Percentiles rank a stretch among this genome's conserved stretches.
Evolutionary conservation across 371 early-diverging fungal genomes (phyloP).

Genomic region (Cokeromyces recurvatus): DNA sequence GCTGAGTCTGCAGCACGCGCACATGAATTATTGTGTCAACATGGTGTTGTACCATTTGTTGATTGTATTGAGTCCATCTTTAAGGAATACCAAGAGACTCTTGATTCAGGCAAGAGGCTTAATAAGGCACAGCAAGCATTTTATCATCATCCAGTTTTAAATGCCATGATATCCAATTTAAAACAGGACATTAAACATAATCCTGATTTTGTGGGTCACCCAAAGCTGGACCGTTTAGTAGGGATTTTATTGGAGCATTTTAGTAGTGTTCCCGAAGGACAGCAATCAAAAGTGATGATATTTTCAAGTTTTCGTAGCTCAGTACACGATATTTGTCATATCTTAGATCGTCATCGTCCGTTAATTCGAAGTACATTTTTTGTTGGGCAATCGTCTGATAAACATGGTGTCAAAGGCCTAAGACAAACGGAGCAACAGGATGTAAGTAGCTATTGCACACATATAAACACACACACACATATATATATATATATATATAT

Average conservation of each 20-base stretch:
- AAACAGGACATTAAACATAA: slow-evolving; percentile 8
- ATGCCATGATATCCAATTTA: background rate
- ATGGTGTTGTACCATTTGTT: slow-evolving; percentile 63
- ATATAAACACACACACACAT: no score
- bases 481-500: no score
- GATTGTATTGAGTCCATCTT: slow-evolving; percentile 31
- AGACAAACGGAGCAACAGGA: slow-evolving; percentile 84
- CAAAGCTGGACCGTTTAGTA: slow-evolving; percentile 74
- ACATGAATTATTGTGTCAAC: slow-evolving; percentile 49
- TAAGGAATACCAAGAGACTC: slow-evolving; percentile 9
- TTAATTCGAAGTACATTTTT: slow-evolving; percentile 69
- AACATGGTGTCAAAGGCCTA: slow-evolving; percentile 61
- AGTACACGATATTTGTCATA: slow-evolving; percentile 78
- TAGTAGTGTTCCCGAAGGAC: slow-evolving; percentile 1
- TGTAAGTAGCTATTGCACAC: no score
- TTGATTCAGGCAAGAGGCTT: background rate
- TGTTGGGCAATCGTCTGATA: slow-evolving; percentile 77
- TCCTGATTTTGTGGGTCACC: slow-evolving; percentile 70
- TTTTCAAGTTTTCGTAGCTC: slow-evolving; percentile 86
- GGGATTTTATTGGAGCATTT: slow-evolving; percentile 69
- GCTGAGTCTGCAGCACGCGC: slow-evolving; percentile 45
- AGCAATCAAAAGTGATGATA: slow-evolving; percentile 75
- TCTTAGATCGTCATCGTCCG: slow-evolving; percentile 62
- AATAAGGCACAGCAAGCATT: background rate
- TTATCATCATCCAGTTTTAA: background rate